Conservation (phyloP, 106 monocot species). For the Hemerocallis citrina region DNA sequence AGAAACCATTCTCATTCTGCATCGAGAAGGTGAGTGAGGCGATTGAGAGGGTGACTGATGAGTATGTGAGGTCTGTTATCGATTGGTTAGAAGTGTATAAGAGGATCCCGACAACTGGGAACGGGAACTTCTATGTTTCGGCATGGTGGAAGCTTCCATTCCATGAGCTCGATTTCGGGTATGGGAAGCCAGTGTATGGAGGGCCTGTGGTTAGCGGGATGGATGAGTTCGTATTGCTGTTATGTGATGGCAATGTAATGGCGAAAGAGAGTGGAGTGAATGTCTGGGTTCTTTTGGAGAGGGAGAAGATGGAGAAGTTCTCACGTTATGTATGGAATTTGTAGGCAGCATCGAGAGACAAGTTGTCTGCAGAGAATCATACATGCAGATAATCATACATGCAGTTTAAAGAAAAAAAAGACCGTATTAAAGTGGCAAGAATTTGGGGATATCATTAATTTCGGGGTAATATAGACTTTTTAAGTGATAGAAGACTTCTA, state of each 20-base stretch:
- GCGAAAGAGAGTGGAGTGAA: constrained; percentile 26
- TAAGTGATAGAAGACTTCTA: too few relatives aligned
- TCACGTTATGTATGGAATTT: constrained; percentile 28
- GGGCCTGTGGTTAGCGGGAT: constrained; percentile 52
- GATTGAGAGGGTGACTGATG: constrained; percentile 46
- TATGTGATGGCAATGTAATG: constrained; percentile 23
- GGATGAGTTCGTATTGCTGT: constrained; percentile 71
- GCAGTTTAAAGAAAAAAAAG: too few relatives aligned
- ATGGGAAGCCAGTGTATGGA: constrained; percentile 46
- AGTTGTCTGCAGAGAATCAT: too few relatives aligned
- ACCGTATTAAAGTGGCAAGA: too few relatives aligned
- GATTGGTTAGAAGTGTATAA: constrained; percentile 73
- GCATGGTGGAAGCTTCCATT: constrained; percentile 86
- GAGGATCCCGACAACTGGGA: constrained; percentile 39
- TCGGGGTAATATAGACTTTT: too few relatives aligned
- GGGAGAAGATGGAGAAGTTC: constrained; percentile 61
- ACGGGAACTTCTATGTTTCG: constrained; percentile 66
- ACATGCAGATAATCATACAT: too few relatives aligned
- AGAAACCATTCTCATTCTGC: constrained; percentile 25
- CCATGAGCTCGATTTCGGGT: constrained; percentile 67
- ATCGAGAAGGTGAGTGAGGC: constrained; percentile 47
- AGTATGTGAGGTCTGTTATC: constrained; percentile 63
- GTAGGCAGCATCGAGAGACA: too few relatives aligned
- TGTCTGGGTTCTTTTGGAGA: too few relatives aligned
- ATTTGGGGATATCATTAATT: too few relatives aligned